Percentiles rank a stretch among this genome's conserved stretches.
Evolutionary conservation across 768 basidiomycete genomes (phyloP).

Genomic region (Suillus tomentosus): DNA sequence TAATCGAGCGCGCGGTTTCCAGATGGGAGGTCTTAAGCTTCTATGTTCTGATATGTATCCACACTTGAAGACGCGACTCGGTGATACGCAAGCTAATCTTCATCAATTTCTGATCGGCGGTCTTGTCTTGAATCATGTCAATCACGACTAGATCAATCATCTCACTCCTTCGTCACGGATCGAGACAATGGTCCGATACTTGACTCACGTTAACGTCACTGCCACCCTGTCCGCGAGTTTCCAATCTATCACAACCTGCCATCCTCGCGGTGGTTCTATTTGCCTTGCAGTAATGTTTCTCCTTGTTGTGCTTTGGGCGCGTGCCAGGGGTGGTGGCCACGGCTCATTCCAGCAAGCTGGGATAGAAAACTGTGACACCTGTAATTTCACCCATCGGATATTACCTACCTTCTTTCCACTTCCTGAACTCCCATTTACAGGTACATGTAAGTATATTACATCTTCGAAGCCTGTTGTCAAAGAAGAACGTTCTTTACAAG

Average conservation of each 20-base stretch:
- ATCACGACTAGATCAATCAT: neutral
- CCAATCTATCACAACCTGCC: slow-evolving; percentile 1
- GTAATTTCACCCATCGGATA: neutral
- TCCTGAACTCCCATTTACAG: neutral
- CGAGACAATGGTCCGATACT: neutral
- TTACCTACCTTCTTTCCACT: slow-evolving; percentile 4
- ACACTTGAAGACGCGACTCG: neutral
- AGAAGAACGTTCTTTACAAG: neutral
- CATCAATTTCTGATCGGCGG: neutral
- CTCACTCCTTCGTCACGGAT: neutral
- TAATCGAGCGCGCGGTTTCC: too few species aligned
- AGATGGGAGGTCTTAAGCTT: too few species aligned
- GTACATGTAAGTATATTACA: neutral
- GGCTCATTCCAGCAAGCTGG: neutral
- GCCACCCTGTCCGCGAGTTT: slow-evolving; percentile 4
- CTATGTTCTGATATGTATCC: neutral
- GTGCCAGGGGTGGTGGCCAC: neutral
- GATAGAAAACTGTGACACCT: neutral
- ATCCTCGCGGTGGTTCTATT: neutral
- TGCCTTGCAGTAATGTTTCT: neutral
- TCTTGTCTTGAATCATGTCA: neutral
- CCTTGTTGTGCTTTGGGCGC: neutral
- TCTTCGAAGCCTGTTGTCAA: neutral
- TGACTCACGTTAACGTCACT: slow-evolving; percentile 2
- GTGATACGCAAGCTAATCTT: neutral